Base-by-base conservation (phyloP, 352 stramenopile species). In the Phytopythium cucurbitacearum region DNA sequence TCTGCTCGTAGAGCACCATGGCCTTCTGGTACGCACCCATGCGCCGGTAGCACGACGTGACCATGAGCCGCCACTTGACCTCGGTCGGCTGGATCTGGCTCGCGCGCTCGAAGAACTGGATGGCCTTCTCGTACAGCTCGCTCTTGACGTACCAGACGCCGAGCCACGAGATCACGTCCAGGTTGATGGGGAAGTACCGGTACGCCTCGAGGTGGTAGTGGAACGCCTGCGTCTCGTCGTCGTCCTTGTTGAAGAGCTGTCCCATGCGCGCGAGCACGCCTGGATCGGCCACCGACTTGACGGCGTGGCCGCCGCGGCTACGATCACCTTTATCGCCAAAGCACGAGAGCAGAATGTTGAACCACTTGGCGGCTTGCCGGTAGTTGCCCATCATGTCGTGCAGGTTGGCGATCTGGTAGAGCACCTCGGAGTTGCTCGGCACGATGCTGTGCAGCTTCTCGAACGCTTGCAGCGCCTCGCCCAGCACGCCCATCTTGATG, bases 61-160 rank as follows among this genome's bases (percentile, higher is more conserved):
- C 87, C 95, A 98, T 98, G 52, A 99, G 84, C 8, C 87, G 70
- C 95, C 95, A 99, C 61, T 98, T 98, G 50, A 98, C 89, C 58
- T 98, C 95, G 28, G 76, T 92, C 11, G 95, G 94, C 54, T 98
- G 87, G 47, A 99, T 97, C 55, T 98, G 80, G 41, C 87, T 86
- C 51, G 96, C 96, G 28, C 91, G 80, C 60, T 98, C 82, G 53
- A 99, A 99, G 65, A 98, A 99, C 46, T 95, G 75, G 46, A 98
- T 97, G 8, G 91, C 93, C 64, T 97, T 98, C 61, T 98, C 94
- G 64, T 98, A 98, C 62, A 98, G 76, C 60, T 98, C 94, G 37
- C 87, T 92, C 67, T 98, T 98, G 56, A 98, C 93, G 60, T 97
- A 98, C 94, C 94, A 98, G 13, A 98, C 89, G 13, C 93, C 95